Evolutionary conservation across 2,329 filamentous ascomycete species (phyloP).

Genomic region (Ophiostoma triangulosporum): DNA sequence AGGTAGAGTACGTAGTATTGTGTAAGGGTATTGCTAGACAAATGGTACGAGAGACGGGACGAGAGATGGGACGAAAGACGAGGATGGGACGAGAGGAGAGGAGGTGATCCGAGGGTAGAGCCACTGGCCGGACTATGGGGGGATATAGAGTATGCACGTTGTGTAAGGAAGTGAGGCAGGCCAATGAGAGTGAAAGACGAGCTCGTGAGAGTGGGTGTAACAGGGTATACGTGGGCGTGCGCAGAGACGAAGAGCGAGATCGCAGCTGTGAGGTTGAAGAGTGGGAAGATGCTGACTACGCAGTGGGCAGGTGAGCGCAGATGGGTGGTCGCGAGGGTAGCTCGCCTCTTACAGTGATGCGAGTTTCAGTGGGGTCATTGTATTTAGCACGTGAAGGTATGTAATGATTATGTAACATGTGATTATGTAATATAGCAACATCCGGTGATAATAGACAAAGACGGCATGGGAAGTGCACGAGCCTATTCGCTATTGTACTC

Average conservation of each 20-base stretch:
- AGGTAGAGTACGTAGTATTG: no score
- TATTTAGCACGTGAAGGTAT: not conserved
- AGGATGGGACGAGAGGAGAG: not conserved
- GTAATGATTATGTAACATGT: not conserved
- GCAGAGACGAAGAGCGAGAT: not conserved
- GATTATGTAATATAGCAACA: not conserved
- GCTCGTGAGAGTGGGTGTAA: not conserved
- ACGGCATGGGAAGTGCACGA: no score
- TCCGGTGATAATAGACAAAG: no score
- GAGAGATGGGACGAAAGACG: no score
- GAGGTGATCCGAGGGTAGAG: not conserved
- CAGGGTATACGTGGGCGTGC: not conserved
- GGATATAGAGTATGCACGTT: not conserved
- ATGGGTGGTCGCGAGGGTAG: no score
- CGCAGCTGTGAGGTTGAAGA: not conserved
- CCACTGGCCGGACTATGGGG: not conserved
- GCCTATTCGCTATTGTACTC: no score
- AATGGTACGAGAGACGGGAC: not conserved
- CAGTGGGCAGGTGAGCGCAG: no score
- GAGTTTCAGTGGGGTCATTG: not conserved
- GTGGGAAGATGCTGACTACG: not conserved
- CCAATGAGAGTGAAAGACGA: not conserved
- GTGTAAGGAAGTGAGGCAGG: not conserved
- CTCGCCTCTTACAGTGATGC: not conserved
- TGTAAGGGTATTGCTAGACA: not conserved